Evolutionary conservation across 2,329 filamentous ascomycete genomes (phyloP).

Genomic region (Trichoderma atrobrunneum): DNA sequence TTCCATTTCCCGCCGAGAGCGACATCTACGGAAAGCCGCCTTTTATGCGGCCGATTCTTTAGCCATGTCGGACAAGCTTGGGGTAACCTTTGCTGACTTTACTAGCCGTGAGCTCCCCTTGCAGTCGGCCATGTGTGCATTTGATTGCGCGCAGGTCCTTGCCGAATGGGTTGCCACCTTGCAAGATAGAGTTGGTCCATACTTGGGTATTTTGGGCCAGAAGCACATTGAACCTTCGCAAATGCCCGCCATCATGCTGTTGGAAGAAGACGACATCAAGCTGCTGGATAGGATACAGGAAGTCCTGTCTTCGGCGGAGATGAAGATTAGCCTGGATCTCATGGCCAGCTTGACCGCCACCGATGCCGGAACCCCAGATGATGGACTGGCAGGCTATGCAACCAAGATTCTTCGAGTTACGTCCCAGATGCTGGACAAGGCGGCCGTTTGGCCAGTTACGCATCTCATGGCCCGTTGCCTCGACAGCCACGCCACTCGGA

Average conservation of each 20-base stretch:
- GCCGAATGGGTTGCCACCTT: constrained; percentile 92
- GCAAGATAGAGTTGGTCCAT: constrained; percentile 89
- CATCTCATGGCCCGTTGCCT: constrained; percentile 55
- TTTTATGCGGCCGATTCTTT: constrained; percentile 93
- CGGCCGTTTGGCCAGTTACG: constrained; percentile 80
- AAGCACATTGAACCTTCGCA: constrained; percentile 75
- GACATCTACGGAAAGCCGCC: constrained; percentile 87
- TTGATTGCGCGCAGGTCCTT: constrained; percentile 90
- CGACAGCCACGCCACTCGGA: constrained; percentile 52
- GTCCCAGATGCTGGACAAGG: constrained; percentile 82
- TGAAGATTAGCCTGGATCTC: constrained; percentile 66
- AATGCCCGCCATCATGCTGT: constrained; percentile 81
- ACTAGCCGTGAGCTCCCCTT: constrained; percentile 81
- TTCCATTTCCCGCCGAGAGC: constrained; percentile 70
- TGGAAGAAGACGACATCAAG: constrained; percentile 89
- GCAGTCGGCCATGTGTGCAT: constrained; percentile 86
- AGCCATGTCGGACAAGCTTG: constrained; percentile 80
- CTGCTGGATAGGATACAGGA: constrained; percentile 78
- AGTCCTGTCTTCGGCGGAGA: constrained; percentile 72
- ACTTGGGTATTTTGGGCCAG: constrained; percentile 80
- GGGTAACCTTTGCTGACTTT: constrained; percentile 80
- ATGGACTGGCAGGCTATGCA: constrained; percentile 71
- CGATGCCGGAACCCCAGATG: constrained; percentile 52
- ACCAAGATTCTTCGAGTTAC: constrained; percentile 81
- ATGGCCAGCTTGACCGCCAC: constrained; percentile 48